Conservation (phyloP, 768 basidiomycete species). For the Cyathus striatus region DNA sequence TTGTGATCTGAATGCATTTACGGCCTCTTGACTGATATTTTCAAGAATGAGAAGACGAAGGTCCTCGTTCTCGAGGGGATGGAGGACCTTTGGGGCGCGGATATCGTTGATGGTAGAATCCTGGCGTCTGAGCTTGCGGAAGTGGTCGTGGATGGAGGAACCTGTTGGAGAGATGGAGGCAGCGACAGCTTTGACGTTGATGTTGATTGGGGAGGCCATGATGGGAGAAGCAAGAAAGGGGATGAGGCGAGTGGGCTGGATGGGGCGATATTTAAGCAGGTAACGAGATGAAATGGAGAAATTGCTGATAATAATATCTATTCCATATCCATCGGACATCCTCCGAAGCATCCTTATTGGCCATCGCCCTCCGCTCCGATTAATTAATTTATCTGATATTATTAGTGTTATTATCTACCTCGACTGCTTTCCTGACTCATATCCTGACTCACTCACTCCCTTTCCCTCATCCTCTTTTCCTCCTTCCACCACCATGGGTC, state of each 20-base stretch:
- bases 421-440: not conserved
- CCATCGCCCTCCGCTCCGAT: too few relatives aligned
- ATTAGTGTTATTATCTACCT: too few relatives aligned
- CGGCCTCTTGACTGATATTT: slow-evolving; percentile 92
- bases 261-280: too few relatives aligned
- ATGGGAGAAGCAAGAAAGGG: slow-evolving; percentile 6
- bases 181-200: slow-evolving; percentile 41
- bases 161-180: slow-evolving; percentile 51
- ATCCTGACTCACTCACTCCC: not conserved
- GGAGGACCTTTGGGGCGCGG: slow-evolving; percentile 65
- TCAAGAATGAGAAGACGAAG: slow-evolving; percentile 84
- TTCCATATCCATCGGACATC: too few relatives aligned
- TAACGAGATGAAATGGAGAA: too few relatives aligned
- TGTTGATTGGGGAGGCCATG: slow-evolving; percentile 40
- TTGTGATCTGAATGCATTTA: slow-evolving; percentile 68
- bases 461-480: slow-evolving; percentile 5
- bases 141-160: slow-evolving; percentile 39
- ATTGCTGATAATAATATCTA: too few relatives aligned
- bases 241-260: not conserved
- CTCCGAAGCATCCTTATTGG: too few relatives aligned
- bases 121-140: slow-evolving; percentile 26
- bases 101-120: slow-evolving; percentile 32
- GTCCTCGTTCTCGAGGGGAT: slow-evolving; percentile 78
- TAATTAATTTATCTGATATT: too few relatives aligned
- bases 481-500: slow-evolving; percentile 25